Evolutionary conservation across 2,329 filamentous ascomycete genomes (phyloP).

Genomic region (Escovopsis sp.): DNA sequence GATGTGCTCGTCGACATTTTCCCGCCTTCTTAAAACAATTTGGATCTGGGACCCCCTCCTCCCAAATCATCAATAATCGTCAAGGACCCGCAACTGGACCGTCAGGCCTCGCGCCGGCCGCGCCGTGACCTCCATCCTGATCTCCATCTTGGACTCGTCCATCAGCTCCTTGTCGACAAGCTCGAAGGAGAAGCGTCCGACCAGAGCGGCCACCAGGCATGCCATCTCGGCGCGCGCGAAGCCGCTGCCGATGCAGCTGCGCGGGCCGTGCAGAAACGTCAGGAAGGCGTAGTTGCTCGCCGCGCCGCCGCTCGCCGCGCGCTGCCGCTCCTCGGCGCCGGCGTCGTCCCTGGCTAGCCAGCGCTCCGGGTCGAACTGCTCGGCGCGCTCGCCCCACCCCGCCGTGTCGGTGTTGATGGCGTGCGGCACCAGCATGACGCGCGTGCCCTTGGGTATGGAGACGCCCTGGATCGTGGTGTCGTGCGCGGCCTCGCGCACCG

Average conservation of each 20-base stretch:
- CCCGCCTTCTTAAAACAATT: too few relatives aligned
- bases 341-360: conserved; percentile 43
- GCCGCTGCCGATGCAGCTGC: conserved; percentile 68
- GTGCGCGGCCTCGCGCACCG: conserved; percentile 47
- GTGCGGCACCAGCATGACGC: conserved; percentile 47
- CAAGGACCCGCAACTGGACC: conserved; percentile 50
- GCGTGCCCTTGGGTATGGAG: conserved; percentile 54
- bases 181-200: conserved; percentile 58
- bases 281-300: conserved; percentile 62
- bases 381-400: conserved; percentile 66
- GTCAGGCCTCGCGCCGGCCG: conserved; percentile 59
- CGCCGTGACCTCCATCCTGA: conserved; percentile 57
- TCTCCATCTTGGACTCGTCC: conserved; percentile 50
- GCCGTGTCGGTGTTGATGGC: conserved; percentile 54
- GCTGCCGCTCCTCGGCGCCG: conserved; percentile 18
- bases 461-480: conserved; percentile 53
- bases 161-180: conserved; percentile 42
- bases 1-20: too few relatives aligned
- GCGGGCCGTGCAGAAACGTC: conserved; percentile 75
- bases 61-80: conserved; percentile 35
- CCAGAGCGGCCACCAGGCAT: conserved; percentile 61
- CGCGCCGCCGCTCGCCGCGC: conserved; percentile 52
- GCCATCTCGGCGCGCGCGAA: conserved; percentile 81
- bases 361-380: conserved; percentile 62
- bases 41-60: too few relatives aligned